Percentiles rank a stretch among this genome's conserved stretches.
phyloP scores from a whole-genome alignment of 1,284 basidiomycete genomes.

The Ustilago curta region DNA sequence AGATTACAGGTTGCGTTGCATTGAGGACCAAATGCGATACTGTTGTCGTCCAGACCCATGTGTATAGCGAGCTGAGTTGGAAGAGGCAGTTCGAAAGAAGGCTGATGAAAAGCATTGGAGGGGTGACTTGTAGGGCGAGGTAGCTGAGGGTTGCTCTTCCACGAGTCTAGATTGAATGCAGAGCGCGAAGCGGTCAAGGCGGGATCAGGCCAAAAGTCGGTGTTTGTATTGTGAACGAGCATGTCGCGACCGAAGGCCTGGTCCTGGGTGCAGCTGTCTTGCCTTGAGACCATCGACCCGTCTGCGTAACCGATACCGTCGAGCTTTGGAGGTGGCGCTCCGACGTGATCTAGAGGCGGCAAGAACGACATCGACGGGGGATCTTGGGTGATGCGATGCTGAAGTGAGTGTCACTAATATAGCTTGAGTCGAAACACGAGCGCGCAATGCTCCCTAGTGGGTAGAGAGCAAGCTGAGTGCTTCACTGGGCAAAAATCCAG shows the following conservation, averaged over 20 bases:
- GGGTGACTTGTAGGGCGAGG: not conserved
- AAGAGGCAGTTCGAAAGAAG: constrained; percentile 6
- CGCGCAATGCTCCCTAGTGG: constrained; percentile 2
- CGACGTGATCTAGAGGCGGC: not conserved
- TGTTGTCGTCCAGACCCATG: not conserved
- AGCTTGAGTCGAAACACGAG: not conserved
- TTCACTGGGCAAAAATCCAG: not conserved
- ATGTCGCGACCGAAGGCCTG: not conserved
- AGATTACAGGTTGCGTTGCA: constrained; percentile 1
- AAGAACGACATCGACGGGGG: not conserved
- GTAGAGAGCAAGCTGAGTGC: constrained; percentile 3
- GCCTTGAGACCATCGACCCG: not conserved
- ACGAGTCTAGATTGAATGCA: constrained; percentile 12
- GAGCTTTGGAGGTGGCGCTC: not conserved
- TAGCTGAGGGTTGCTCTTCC: constrained; percentile 9
- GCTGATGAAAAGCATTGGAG: not conserved
- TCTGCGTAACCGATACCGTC: not conserved
- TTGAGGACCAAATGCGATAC: not conserved
- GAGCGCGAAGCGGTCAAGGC: constrained; percentile 2
- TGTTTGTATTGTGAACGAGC: not conserved
- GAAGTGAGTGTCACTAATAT: not conserved
- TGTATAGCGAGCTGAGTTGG: constrained; percentile 11
- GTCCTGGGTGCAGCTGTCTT: not conserved
- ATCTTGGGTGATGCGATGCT: not conserved
- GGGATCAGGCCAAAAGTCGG: constrained; percentile 17